A percentile compares a stretch with the other conserved stretches of the same genome.
These are phyloP conservation scores for Cyphellophora attinorum DNA, from an alignment of 2,329 filamentous ascomycete species.

Conservation along the genomic window DNA sequence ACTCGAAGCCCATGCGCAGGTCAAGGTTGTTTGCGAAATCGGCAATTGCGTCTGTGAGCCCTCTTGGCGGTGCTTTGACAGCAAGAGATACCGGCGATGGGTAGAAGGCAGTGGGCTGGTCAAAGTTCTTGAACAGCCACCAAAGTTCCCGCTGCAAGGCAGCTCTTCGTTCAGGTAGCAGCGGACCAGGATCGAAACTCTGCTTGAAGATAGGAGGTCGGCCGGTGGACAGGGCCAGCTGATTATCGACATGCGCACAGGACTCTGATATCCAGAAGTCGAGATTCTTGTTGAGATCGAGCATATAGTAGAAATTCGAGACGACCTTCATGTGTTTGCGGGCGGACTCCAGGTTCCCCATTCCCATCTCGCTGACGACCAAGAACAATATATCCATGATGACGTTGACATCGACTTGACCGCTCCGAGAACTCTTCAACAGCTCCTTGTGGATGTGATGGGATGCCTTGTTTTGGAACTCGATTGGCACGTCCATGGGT, in stretches of 20 bases:
- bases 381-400: constrained; percentile 14
- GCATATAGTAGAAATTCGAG: constrained; percentile 10
- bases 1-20: constrained; percentile 12
- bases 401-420: constrained; percentile 12
- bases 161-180: constrained; percentile 14
- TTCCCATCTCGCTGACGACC: constrained; percentile 11
- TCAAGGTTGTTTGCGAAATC: constrained; percentile 11
- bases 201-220: constrained; percentile 7
- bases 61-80: constrained; percentile 4
- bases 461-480: constrained; percentile 6
- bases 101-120: not conserved
- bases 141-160: constrained; percentile 10
- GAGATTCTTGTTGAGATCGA: constrained; percentile 9
- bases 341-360: constrained; percentile 9
- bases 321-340: constrained; percentile 12
- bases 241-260: constrained; percentile 14
- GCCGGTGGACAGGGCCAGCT: constrained; percentile 11
- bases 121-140: constrained; percentile 6
- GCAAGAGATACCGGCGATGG: constrained; percentile 6
- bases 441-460: constrained; percentile 11
- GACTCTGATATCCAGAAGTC: constrained; percentile 16
- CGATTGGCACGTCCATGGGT: not conserved
- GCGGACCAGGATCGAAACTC: constrained; percentile 13
- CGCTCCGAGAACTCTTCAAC: constrained; percentile 7
- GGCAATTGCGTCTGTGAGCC: constrained; percentile 11